Percentiles rank a stretch among this genome's conserved stretches.
Conservation (phyloP, 2,329 filamentous ascomycete genomes). For the Scopulariopsis brevicaulis region DNA sequence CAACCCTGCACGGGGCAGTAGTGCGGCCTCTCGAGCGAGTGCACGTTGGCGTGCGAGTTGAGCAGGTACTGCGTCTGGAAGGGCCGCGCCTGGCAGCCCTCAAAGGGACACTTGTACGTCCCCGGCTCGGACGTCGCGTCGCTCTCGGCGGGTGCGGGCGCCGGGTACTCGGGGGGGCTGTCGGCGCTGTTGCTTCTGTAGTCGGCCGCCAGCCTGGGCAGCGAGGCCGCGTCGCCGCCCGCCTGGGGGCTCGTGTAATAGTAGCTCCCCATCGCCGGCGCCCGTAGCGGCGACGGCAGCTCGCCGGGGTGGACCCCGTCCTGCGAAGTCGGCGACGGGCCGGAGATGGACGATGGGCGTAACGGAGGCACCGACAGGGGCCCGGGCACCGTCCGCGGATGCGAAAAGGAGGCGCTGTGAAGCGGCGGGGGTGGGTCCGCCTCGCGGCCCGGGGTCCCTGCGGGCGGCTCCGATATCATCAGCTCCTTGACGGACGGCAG, state of each 20-base stretch:
- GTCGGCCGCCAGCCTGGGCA: slow-evolving; percentile 16
- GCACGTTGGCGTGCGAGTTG: slow-evolving; percentile 68
- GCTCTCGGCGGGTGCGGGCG: not conserved
- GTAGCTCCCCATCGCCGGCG: slow-evolving; percentile 26
- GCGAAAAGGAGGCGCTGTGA: slow-evolving; percentile 18
- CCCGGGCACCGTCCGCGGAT: slow-evolving; percentile 22
- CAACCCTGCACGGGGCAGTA: slow-evolving; percentile 54
- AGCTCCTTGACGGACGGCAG: not conserved
- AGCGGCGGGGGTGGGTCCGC: slow-evolving; percentile 5
- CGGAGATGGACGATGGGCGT: slow-evolving; percentile 17
- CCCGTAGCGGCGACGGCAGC: slow-evolving; percentile 33
- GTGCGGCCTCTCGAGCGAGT: slow-evolving; percentile 53
- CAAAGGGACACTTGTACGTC: slow-evolving; percentile 5
- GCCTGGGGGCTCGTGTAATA: slow-evolving; percentile 19
- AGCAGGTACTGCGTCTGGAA: slow-evolving; percentile 71
- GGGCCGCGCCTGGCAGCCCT: slow-evolving; percentile 57
- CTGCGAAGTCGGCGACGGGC: slow-evolving; percentile 38
- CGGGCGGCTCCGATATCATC: not conserved
- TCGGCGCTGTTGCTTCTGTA: slow-evolving; percentile 29
- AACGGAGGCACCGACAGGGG: slow-evolving; percentile 11
- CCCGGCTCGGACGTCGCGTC: not conserved
- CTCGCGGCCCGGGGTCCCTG: not conserved
- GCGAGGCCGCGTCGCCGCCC: not conserved
- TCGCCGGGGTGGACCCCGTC: slow-evolving; percentile 31
- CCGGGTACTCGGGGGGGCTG: slow-evolving; percentile 28